These are phyloP conservation scores for Centaurea solstitialis DNA, from an alignment of 129 eudicot genomes.

Conservation along the genomic window DNA sequence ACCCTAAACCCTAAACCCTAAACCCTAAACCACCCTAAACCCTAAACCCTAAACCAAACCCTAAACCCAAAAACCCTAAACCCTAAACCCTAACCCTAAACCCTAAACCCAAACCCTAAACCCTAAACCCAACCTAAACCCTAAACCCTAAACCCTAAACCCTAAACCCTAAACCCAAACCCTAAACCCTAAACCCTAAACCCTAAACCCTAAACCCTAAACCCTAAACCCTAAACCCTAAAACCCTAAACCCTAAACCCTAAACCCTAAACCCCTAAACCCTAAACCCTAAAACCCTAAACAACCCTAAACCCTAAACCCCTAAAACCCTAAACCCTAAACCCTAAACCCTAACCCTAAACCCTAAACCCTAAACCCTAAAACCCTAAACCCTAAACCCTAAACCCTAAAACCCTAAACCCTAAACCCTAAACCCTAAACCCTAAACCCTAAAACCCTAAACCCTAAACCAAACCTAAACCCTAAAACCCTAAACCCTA, in stretches of 20 bases:
- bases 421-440: conserved; percentile 38
- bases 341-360: conserved; percentile 25
- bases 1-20: conserved; percentile 27
- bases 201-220: conserved; percentile 33
- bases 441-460: conserved; percentile 42
- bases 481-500: conserved; percentile 33
- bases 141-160: conserved; percentile 40
- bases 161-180: conserved; percentile 40
- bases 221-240: conserved; percentile 35
- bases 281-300: conserved; percentile 18
- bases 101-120: conserved; percentile 36
- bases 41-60: no score
- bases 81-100: conserved; percentile 31
- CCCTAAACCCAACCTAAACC: conserved; percentile 38
- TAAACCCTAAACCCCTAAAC: conserved; percentile 23
- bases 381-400: conserved; percentile 21
- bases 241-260: conserved; percentile 29
- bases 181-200: conserved; percentile 40
- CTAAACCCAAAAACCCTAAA: conserved; percentile 36
- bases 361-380: conserved; percentile 36
- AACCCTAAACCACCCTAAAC: no score
- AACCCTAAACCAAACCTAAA: no score
- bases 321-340: conserved; percentile 20
- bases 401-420: conserved; percentile 35
- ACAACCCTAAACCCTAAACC: no score